Evolutionary conservation across 495 filamentous ascomycete species (phyloP).

Genomic region (Daldinia grandis): DNA sequence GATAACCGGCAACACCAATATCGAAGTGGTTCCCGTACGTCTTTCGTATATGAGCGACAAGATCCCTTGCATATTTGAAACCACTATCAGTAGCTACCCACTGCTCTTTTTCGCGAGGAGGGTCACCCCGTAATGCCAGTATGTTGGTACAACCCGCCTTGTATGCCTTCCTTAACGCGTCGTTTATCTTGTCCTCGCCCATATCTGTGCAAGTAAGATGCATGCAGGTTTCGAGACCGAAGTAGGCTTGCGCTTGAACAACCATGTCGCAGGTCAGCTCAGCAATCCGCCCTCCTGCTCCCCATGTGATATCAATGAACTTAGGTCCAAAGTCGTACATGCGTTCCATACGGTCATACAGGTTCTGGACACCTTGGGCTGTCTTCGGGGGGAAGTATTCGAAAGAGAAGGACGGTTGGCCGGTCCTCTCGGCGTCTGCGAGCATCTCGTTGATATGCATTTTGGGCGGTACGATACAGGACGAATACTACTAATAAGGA

Average conservation of each 20-base stretch:
- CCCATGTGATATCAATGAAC: slow-evolving; percentile 99
- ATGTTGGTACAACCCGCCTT: slow-evolving; percentile 98
- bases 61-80: slow-evolving; percentile 91
- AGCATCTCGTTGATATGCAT: slow-evolving; percentile 95
- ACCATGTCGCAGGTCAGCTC: slow-evolving; percentile 98
- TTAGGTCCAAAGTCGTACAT: slow-evolving; percentile 94
- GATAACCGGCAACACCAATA: slow-evolving; percentile 97
- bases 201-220: slow-evolving; percentile 99
- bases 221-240: slow-evolving; percentile 98
- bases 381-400: slow-evolving; percentile 99
- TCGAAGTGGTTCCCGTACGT: slow-evolving; percentile 96
- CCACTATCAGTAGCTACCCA: slow-evolving; percentile 88
- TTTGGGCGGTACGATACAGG: slow-evolving; percentile 34
- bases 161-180: slow-evolving; percentile 87
- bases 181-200: slow-evolving; percentile 88
- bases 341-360: slow-evolving; percentile 99
- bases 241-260: slow-evolving; percentile 91
- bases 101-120: slow-evolving; percentile 90
- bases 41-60: slow-evolving; percentile 90
- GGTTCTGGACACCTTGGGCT: slow-evolving; percentile 96
- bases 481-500: neutral
- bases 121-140: slow-evolving; percentile 91
- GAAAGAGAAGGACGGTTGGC: slow-evolving; percentile 91
- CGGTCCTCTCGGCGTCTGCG: slow-evolving; percentile 76
- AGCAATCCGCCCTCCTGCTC: slow-evolving; percentile 89